These are phyloP conservation scores for Cryphonectria carpinicola DNA, from an alignment of 2,329 filamentous ascomycete species.

Conservation along the genomic window DNA sequence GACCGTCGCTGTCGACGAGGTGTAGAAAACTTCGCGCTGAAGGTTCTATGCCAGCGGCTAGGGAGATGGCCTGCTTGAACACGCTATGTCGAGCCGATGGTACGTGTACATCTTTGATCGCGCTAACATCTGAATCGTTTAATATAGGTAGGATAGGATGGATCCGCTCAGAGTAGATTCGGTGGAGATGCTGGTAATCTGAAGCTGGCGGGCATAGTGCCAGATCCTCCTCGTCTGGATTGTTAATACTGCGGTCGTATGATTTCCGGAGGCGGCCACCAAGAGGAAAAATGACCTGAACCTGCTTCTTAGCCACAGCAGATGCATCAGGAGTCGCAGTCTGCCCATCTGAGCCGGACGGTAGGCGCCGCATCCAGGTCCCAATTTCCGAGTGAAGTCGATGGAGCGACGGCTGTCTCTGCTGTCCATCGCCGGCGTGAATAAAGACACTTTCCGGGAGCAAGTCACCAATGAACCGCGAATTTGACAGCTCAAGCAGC, in stretches of 20 bases:
- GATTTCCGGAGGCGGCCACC: neutral
- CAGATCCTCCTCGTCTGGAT: slow-evolving; percentile 45
- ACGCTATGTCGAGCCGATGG: slow-evolving; percentile 42
- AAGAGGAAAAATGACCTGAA: neutral
- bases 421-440: slow-evolving; percentile 31
- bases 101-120: slow-evolving; percentile 32
- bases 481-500: slow-evolving; percentile 36
- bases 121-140: slow-evolving; percentile 41
- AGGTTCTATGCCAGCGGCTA: slow-evolving; percentile 57
- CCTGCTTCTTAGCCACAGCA: neutral
- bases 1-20: slow-evolving; percentile 45
- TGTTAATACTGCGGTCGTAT: neutral
- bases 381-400: slow-evolving; percentile 24
- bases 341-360: slow-evolving; percentile 25
- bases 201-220: slow-evolving; percentile 51
- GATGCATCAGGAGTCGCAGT: neutral
- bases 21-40: slow-evolving; percentile 50
- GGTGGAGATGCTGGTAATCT: slow-evolving; percentile 51
- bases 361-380: slow-evolving; percentile 39
- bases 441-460: slow-evolving; percentile 39
- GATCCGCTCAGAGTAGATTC: slow-evolving; percentile 55
- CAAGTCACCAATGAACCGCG: slow-evolving; percentile 42
- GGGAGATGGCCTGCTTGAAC: slow-evolving; percentile 57
- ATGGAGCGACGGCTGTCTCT: slow-evolving; percentile 4
- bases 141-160: slow-evolving; percentile 60